These are phyloP conservation scores for Lepidium didymum DNA, from an alignment of 345 rosid species.

Conservation along the genomic window DNA sequence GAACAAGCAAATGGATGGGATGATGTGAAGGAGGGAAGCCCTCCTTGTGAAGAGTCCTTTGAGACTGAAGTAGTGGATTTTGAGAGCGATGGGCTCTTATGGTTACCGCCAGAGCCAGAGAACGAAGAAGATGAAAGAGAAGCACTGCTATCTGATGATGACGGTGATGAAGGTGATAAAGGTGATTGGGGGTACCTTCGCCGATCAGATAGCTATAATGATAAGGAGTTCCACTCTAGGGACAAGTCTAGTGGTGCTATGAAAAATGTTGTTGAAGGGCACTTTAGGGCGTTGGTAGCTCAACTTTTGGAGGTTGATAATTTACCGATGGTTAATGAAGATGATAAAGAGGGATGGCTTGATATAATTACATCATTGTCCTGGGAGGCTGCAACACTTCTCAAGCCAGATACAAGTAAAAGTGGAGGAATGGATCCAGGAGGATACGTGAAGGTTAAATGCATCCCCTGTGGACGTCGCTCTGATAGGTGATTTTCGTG, in stretches of 20 bases:
- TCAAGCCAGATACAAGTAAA: slow-evolving; percentile 88
- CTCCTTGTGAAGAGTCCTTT: slow-evolving; percentile 41
- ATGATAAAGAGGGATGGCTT: slow-evolving; percentile 72
- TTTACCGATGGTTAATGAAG: slow-evolving; percentile 57
- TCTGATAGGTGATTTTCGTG: slow-evolving; percentile 61
- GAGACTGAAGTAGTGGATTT: slow-evolving; percentile 72
- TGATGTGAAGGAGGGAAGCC: slow-evolving; percentile 26
- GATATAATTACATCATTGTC: slow-evolving; percentile 81
- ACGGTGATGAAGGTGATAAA: slow-evolving; percentile 51
- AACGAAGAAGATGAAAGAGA: slow-evolving; percentile 94
- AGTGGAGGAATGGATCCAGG: slow-evolving; percentile 99
- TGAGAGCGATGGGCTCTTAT: slow-evolving; percentile 75
- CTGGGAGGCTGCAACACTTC: slow-evolving; percentile 93
- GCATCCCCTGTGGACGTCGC: slow-evolving; percentile 78
- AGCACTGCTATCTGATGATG: slow-evolving; percentile 62
- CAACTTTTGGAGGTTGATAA: slow-evolving; percentile 80
- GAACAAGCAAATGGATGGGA: slow-evolving; percentile 45
- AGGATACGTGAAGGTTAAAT: slow-evolving; percentile 91
- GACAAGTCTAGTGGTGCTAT: slow-evolving; percentile 58
- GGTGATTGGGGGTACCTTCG: slow-evolving; percentile 78
- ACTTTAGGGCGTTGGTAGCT: slow-evolving; percentile 76
- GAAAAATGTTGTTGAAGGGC: slow-evolving; percentile 87
- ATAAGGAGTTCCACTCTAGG: slow-evolving; percentile 48
- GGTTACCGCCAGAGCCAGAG: slow-evolving; percentile 94
- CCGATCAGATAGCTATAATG: slow-evolving; percentile 60